Base-by-base conservation (phyloP, 495 filamentous ascomycete genomes). In the Neurospora sp. region DNA sequence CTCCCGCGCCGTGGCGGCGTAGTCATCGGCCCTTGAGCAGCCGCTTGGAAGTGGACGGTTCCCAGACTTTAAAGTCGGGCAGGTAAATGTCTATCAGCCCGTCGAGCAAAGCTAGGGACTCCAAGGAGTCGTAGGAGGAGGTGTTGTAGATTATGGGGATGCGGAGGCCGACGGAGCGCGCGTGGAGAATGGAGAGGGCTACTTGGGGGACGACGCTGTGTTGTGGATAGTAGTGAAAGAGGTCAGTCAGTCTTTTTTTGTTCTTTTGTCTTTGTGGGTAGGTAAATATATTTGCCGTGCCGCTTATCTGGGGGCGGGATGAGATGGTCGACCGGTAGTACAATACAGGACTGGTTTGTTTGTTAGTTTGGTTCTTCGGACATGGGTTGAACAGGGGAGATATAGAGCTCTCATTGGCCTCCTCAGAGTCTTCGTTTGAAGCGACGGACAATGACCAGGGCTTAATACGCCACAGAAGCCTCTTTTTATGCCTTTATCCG, bases 121-220 rank as follows among this genome's bases (percentile, higher is more conserved):
- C 89, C 4, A 92, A 79, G 2, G 88, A 91, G 80, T 94, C 92
- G 74, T 91, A 94, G 6, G 88, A 88, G 0, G 90, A 92, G 0
- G 91, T 93, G 74, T 94, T 94, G 82, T 94, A 93, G 41, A 94
- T 83, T 72, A 94, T 89, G 5, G 92, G 92, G 20, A 94, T 70
- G 3, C 79, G 82, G 22, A 94, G 82, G 1, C 92, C 92, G 53
- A 90, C 82, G 9, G 91, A 88, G 14, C 85, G 80, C 0, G 92
- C 91, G 35, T 89, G 84, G 18, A 94, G 80, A 75, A 94, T 92
- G 5, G 86, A 88, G 10, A 93, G 81, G 6, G 86, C 91, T 9
- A 93, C 91, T 74, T 94, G 91, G 1, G 92, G 91, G 1, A 93
- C 92, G 38, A 94, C 91, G 77, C 93, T 89, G 78, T 92, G 89